These are phyloP conservation scores for Fusarium sp. DNA, from an alignment of 2,329 filamentous ascomycete species.

Conservation along the genomic window DNA sequence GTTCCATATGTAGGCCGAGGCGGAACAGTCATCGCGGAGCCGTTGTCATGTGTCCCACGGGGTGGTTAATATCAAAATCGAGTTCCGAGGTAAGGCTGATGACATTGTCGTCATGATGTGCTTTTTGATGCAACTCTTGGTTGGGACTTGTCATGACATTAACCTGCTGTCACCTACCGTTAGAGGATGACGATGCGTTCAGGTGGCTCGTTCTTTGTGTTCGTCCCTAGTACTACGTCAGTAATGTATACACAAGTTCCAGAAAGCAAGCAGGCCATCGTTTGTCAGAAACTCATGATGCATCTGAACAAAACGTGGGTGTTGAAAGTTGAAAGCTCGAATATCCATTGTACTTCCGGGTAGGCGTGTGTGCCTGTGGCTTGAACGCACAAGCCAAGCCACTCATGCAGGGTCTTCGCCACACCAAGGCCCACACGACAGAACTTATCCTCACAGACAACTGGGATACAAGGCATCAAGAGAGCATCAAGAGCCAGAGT, in stretches of 20 bases:
- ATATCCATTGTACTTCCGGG: constrained; percentile 2
- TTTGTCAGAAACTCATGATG: neutral
- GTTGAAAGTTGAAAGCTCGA: neutral
- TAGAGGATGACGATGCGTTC: neutral
- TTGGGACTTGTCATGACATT: neutral
- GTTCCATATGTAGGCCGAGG: constrained; percentile 24
- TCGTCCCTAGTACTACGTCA: neutral
- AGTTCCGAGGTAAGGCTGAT: constrained; percentile 5
- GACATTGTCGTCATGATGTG: constrained; percentile 7
- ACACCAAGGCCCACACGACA: constrained; percentile 40
- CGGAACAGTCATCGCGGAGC: constrained; percentile 2
- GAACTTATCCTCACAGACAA: constrained; percentile 41
- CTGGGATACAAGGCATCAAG: constrained; percentile 18
- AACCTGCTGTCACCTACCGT: neutral
- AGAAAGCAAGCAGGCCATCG: neutral
- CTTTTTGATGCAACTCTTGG: neutral
- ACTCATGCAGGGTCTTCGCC: constrained; percentile 29
- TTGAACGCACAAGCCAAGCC: constrained; percentile 22
- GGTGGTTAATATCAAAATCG: neutral
- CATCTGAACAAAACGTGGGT: neutral
- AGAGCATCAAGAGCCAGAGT: constrained; percentile 16
- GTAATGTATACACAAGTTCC: neutral
- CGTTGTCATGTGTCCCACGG: constrained; percentile 8
- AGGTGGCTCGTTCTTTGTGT: neutral
- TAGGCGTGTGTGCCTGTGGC: constrained; percentile 23